Evolutionary conservation across 768 basidiomycete genomes (phyloP).

Genomic region (Dentipellis sp.): DNA sequence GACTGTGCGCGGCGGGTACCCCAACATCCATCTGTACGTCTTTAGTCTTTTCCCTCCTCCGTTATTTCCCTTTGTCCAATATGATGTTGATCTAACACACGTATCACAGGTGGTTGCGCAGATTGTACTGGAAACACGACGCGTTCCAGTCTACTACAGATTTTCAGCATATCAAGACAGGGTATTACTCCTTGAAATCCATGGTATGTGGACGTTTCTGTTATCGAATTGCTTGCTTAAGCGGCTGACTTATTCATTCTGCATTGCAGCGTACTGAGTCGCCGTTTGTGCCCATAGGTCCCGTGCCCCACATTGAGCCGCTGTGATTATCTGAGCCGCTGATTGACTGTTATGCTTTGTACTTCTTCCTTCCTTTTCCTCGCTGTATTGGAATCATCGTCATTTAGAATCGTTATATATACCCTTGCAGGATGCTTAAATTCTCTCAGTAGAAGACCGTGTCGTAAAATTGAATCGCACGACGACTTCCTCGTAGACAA

Average conservation of each 20-base stretch:
- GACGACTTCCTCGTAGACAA: neutral
- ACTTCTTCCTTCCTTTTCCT: no score
- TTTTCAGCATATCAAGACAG: conserved; percentile 81
- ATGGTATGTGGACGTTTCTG: conserved; percentile 19
- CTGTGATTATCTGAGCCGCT: conserved; percentile 20
- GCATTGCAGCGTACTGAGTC: no score
- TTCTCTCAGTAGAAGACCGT: no score
- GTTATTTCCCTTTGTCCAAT: neutral
- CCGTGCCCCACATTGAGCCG: conserved; percentile 58
- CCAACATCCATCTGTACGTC: conserved; percentile 56
- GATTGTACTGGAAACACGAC: conserved; percentile 83
- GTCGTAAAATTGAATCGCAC: neutral
- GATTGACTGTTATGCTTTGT: neutral
- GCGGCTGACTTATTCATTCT: no score
- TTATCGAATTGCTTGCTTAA: no score
- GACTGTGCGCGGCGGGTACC: conserved; percentile 81
- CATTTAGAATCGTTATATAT: no score
- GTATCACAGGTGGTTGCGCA: conserved; percentile 58
- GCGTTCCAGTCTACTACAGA: conserved; percentile 85
- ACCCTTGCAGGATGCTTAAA: no score
- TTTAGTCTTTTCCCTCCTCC: conserved; percentile 14
- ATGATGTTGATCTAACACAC: neutral
- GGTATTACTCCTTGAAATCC: conserved; percentile 59
- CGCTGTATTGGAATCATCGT: no score
- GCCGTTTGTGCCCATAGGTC: conserved; percentile 63